Percentiles rank a stretch among this genome's conserved stretches.
These are phyloP conservation scores for Butyriboletus appendiculatus DNA, from an alignment of 1,284 basidiomycete genomes.

Conservation along the genomic window DNA sequence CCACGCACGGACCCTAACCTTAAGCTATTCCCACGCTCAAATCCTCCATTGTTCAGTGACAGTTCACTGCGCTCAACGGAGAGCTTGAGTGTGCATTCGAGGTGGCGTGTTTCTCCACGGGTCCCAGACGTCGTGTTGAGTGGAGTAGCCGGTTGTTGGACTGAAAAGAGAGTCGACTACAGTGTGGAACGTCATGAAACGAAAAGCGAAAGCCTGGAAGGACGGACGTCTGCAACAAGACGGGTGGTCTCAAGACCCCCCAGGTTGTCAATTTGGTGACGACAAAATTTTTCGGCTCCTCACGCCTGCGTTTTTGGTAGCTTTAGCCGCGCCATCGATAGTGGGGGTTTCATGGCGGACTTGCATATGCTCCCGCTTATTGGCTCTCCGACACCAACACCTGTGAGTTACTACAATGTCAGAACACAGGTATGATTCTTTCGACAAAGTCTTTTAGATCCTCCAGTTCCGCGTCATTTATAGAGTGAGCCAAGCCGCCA, in stretches of 20 bases:
- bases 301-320: constrained; percentile 1
- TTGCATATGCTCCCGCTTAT: not conserved
- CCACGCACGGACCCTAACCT: constrained; percentile 46
- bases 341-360: not conserved
- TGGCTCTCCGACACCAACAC: not conserved
- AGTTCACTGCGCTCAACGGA: constrained; percentile 2
- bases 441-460: not conserved
- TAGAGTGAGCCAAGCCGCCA: not conserved
- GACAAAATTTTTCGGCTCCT: constrained; percentile 14
- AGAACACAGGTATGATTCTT: not conserved
- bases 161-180: not conserved
- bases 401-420: too few species aligned
- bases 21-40: constrained; percentile 34
- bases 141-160: not conserved
- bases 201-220: not conserved
- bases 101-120: not conserved
- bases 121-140: not conserved
- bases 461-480: not conserved
- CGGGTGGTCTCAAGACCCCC: constrained; percentile 33
- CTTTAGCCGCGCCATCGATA: not conserved
- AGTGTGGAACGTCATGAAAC: not conserved
- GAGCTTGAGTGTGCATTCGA: not conserved
- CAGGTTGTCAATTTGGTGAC: constrained; percentile 11
- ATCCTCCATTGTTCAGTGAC: constrained; percentile 21
- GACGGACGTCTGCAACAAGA: not conserved